Base-by-base conservation (phyloP, 768 basidiomycete species). In the Amanita polypyramis region DNA sequence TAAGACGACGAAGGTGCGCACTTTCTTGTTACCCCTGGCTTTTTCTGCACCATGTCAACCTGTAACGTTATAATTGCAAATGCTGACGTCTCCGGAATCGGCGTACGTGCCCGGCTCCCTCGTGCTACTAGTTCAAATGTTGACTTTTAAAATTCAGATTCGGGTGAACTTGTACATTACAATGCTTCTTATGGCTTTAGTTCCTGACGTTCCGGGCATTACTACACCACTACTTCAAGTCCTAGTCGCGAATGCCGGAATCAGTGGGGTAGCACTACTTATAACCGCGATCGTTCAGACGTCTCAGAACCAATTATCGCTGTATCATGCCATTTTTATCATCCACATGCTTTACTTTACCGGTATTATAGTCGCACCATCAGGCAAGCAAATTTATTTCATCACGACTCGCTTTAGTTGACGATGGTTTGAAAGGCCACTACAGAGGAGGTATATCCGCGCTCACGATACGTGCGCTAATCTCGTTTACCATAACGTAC, bases 251-350 rank as follows among this genome's bases (percentile, higher is more conserved):
- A 43, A 42, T 32, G 50, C 45, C 11, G 45, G 50, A 14, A 49
- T 54, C 35, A 50, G 53, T 33, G 53, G 53, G 1, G 19, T 49
- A 10, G 51, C 53, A 2, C 29, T 54, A 19, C 43, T 54, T n/a
- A 36, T 54, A 9, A 54, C 53, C 21, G 53, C 53, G 5, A 45
- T 54, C 11, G 39, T 49, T n/a, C 43, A 48, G 34, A 54, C 53
- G 25, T 43, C 38, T 12, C 17, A 54, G 37, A 25, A 49, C 6
- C 21, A 49, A 14, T 43, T 54, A 14, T 49, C 53, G 42, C 47
- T 54, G 10, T 54, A 54, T 19, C 53, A 54, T 43, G 50, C 53
- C 2, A 54, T 54, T 14, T 54, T 54, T 39, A 49, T 54, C 23
- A 44, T 54, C 35, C 53, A 54, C 36, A 46, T 52, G 36, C 34